Percentiles rank a stretch among this genome's conserved stretches.
These are phyloP conservation scores for Neonectria hederae DNA, from an alignment of 2,329 filamentous ascomycete species.

Conservation along the genomic window DNA sequence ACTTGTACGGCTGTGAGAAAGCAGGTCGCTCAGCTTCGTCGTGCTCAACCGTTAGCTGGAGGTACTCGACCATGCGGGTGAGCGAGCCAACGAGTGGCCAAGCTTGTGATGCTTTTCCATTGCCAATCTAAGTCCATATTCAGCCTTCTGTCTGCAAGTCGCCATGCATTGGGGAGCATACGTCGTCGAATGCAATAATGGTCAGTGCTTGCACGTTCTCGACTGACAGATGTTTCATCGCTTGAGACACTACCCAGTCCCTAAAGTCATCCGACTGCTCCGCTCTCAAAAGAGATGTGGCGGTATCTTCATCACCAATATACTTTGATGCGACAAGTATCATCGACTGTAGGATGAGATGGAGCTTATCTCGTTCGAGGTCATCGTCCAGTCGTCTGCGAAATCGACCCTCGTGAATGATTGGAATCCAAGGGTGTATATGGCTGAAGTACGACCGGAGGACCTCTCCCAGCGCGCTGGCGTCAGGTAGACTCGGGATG, in stretches of 20 bases:
- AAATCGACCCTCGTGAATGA: constrained; percentile 47
- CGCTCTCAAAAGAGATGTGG: neutral
- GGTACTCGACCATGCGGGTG: constrained; percentile 41
- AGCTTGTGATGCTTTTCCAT: constrained; percentile 20
- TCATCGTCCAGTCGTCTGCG: constrained; percentile 37
- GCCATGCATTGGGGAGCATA: constrained; percentile 35
- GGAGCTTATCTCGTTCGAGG: constrained; percentile 36
- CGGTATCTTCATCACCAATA: constrained; percentile 36
- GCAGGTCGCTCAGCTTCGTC: constrained; percentile 42
- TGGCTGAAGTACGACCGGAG: constrained; percentile 48
- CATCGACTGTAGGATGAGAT: constrained; percentile 49
- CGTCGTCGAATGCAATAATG: constrained; percentile 50
- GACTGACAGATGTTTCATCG: constrained; percentile 46
- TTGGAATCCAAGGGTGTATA: constrained; percentile 53
- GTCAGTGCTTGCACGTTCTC: constrained; percentile 50
- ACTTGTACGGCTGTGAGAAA: constrained; percentile 40
- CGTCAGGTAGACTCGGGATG: neutral
- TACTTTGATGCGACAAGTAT: constrained; percentile 40
- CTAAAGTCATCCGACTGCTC: constrained; percentile 4
- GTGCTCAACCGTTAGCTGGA: constrained; percentile 41
- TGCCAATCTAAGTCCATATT: constrained; percentile 38
- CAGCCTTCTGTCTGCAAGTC: constrained; percentile 22
- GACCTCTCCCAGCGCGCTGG: constrained; percentile 32
- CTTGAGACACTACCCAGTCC: constrained; percentile 33
- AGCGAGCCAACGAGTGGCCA: constrained; percentile 35